A percentile compares a stretch with the other conserved stretches of the same genome.
These are phyloP conservation scores for Scutellaria baicalensis DNA, from an alignment of 257 asterid species.

Conservation along the genomic window DNA sequence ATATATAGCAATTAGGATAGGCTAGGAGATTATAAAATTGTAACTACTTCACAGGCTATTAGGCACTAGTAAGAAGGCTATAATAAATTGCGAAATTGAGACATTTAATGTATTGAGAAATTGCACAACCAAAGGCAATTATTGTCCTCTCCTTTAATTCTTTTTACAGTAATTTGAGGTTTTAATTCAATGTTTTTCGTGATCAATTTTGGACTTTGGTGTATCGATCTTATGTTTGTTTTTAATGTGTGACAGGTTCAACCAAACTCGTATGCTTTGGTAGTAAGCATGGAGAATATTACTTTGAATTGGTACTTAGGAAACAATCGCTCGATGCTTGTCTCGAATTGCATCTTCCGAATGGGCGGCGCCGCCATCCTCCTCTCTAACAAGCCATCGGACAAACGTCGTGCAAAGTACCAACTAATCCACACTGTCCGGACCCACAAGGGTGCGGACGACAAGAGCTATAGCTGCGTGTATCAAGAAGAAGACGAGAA, in stretches of 20 bases:
- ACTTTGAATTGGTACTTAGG: slow-evolving; percentile 70
- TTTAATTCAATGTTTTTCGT: no score
- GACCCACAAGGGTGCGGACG: slow-evolving; percentile 61
- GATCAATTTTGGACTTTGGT: no score
- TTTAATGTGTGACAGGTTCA: slow-evolving; percentile 32
- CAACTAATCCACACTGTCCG: slow-evolving; percentile 59
- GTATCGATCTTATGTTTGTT: no score
- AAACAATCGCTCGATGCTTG: slow-evolving; percentile 58
- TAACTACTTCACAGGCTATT: no score
- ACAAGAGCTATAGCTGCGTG: slow-evolving; percentile 52
- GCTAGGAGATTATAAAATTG: neutral
- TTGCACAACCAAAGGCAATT: neutral
- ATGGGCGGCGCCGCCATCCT: slow-evolving; percentile 77
- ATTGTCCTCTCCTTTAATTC: neutral
- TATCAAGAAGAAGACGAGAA: slow-evolving; percentile 52
- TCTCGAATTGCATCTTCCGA: slow-evolving; percentile 64
- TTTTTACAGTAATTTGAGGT: neutral
- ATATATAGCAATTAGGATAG: no score
- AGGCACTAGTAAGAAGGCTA: no score
- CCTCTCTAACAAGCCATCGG: slow-evolving; percentile 45
- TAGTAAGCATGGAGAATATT: slow-evolving; percentile 63
- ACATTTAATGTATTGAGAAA: neutral
- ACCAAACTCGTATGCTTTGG: slow-evolving; percentile 66
- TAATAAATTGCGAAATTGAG: neutral
- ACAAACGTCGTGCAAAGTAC: slow-evolving; percentile 45